phyloP scores from a whole-genome alignment of 495 filamentous ascomycete genomes.

The Penicillium cataractarum region DNA sequence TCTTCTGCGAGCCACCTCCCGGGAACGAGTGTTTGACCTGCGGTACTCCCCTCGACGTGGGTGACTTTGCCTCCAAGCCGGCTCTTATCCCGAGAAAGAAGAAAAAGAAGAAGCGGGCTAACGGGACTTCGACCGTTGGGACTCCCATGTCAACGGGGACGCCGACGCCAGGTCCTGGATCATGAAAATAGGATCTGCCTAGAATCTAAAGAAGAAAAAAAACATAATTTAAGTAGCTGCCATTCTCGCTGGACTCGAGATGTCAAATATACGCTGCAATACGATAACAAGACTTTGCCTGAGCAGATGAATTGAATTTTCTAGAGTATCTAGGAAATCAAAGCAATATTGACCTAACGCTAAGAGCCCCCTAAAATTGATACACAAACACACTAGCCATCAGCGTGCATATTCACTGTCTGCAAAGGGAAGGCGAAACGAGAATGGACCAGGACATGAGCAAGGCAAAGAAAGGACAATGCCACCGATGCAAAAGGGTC shows the following conservation, averaged over 20 bases:
- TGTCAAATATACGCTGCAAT: background rate
- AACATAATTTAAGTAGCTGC: background rate
- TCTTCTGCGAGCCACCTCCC: constrained; percentile 67
- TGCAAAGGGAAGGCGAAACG: background rate
- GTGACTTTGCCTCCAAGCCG: constrained; percentile 73
- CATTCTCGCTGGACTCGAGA: constrained; percentile 20
- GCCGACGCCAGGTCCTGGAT: constrained; percentile 47
- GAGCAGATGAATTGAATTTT: background rate
- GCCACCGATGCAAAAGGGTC: background rate
- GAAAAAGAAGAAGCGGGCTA: constrained; percentile 68
- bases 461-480: background rate
- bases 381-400: background rate
- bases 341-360: constrained; percentile 4
- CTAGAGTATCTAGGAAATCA: constrained; percentile 16
- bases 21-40: constrained; percentile 86
- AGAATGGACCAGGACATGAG: background rate
- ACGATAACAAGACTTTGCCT: background rate
- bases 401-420: background rate
- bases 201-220: background rate
- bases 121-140: constrained; percentile 44
- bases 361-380: background rate
- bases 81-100: constrained; percentile 72
- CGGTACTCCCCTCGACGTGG: constrained; percentile 76
- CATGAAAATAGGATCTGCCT: background rate
- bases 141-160: constrained; percentile 43